Percentiles rank a stretch among this genome's conserved stretches.
These are phyloP conservation scores for Colletotrichum horii DNA, from an alignment of 2,329 filamentous ascomycete genomes.

Conservation along the genomic window DNA sequence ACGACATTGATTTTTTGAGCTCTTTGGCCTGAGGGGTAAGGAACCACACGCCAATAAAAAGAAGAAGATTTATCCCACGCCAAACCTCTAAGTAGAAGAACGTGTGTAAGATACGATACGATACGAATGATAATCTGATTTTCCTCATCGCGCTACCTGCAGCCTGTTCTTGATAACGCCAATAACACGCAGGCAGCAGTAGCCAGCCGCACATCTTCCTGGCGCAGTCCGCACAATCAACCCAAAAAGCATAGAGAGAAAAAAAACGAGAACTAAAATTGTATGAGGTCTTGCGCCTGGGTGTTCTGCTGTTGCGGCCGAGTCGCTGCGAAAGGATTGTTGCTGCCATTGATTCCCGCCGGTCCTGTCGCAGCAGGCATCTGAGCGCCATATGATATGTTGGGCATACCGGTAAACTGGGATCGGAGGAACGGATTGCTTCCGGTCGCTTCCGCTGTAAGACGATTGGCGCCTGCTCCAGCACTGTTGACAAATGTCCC, in stretches of 20 bases:
- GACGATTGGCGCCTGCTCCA: slow-evolving; percentile 74
- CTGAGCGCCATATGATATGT: slow-evolving; percentile 56
- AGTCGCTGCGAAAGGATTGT: slow-evolving; percentile 64
- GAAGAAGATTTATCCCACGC: background rate
- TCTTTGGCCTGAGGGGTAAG: background rate
- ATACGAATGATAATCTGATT: background rate
- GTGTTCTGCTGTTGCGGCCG: slow-evolving; percentile 52
- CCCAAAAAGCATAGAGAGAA: background rate
- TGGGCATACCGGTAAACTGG: slow-evolving; percentile 81
- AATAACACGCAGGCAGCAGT: background rate
- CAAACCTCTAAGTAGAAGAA: background rate
- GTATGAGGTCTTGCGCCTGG: slow-evolving; percentile 65
- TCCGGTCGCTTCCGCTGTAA: slow-evolving; percentile 75
- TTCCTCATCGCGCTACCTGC: background rate
- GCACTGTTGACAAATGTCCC: slow-evolving; percentile 97
- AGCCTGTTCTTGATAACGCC: background rate
- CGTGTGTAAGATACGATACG: background rate
- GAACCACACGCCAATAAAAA: background rate
- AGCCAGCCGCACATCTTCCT: background rate
- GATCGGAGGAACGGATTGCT: slow-evolving; percentile 90
- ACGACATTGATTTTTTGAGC: background rate
- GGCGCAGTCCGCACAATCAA: background rate
- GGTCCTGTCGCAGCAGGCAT: slow-evolving; percentile 63
- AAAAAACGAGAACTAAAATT: slow-evolving; percentile 53
- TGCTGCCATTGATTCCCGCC: slow-evolving; percentile 59